Conservation (phyloP, 2,329 filamentous ascomycete species). For the Aureobasidium sp. region DNA sequence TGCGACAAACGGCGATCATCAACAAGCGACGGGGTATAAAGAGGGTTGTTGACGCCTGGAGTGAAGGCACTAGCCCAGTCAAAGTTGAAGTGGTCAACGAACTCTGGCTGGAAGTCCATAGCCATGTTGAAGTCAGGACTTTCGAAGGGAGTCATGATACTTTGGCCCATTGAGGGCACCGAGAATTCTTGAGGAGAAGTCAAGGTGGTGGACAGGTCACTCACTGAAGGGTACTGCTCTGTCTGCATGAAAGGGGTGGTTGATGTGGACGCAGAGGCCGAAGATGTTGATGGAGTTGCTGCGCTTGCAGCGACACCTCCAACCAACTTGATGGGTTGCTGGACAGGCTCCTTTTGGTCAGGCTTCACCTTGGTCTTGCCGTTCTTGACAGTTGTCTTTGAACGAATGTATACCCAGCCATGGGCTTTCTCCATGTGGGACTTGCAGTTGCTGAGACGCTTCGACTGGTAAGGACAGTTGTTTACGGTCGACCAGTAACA, state of each 20-base stretch:
- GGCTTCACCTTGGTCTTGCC: slow-evolving; percentile 50
- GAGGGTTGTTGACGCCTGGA: slow-evolving; percentile 16
- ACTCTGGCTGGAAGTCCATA: slow-evolving; percentile 23
- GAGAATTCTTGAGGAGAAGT: slow-evolving; percentile 23
- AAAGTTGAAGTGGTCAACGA: slow-evolving; percentile 27
- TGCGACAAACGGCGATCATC: slow-evolving; percentile 22
- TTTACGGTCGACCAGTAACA: slow-evolving; percentile 60
- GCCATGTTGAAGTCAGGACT: slow-evolving; percentile 23
- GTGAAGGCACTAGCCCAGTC: slow-evolving; percentile 18
- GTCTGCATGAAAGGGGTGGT: slow-evolving; percentile 29
- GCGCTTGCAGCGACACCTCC: slow-evolving; percentile 55
- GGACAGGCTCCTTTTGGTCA: slow-evolving; percentile 1
- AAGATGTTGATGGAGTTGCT: slow-evolving; percentile 45
- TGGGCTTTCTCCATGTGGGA: slow-evolving; percentile 99
- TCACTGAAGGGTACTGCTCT: slow-evolving; percentile 22
- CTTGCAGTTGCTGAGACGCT: slow-evolving; percentile 94
- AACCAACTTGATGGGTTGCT: slow-evolving; percentile 38
- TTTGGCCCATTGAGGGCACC: slow-evolving; percentile 25
- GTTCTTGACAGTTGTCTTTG: slow-evolving; percentile 62
- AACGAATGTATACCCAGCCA: slow-evolving; percentile 80
- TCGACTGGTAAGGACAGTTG: slow-evolving; percentile 80
- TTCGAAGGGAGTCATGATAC: slow-evolving; percentile 15
- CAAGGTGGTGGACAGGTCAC: background rate
- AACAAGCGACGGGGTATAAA: slow-evolving; percentile 26
- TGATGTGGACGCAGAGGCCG: slow-evolving; percentile 23